Evolutionary conservation across 2,329 filamentous ascomycete species (phyloP).

Genomic region (Dactylellina drechsleri): DNA sequence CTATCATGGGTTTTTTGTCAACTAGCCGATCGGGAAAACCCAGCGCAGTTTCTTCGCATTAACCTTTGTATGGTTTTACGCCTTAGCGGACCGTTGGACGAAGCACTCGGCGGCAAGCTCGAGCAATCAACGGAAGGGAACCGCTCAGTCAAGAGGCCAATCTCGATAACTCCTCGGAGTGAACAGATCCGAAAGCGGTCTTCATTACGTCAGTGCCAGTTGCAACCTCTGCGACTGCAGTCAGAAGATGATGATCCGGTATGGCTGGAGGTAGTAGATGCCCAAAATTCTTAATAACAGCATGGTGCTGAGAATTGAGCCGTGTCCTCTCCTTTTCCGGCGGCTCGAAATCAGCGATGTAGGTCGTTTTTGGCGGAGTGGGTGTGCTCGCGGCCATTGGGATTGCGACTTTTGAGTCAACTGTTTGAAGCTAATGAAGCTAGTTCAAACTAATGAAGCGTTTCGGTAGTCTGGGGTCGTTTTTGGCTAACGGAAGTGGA

Average conservation of each 20-base stretch:
- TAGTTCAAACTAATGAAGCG: neutral
- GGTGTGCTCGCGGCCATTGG: constrained; percentile 3
- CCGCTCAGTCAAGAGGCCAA: neutral
- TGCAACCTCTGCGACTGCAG: constrained; percentile 28
- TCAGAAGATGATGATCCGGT: constrained; percentile 20
- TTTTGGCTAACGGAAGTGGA: no score
- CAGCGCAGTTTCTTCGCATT: no score
- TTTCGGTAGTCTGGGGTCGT: no score
- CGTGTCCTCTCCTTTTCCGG: constrained; percentile 33
- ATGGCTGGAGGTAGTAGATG: constrained; percentile 28
- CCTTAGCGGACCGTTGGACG: no score
- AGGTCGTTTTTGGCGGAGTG: constrained; percentile 32
- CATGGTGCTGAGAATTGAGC: constrained; percentile 24
- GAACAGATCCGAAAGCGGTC: no score
- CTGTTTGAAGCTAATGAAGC: neutral
- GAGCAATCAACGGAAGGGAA: no score
- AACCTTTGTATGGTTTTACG: no score
- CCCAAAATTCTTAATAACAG: constrained; percentile 25
- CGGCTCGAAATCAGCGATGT: constrained; percentile 43
- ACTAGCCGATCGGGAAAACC: no score
- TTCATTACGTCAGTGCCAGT: constrained; percentile 18
- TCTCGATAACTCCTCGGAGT: no score
- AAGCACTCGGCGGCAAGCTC: no score
- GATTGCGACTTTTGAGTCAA: neutral
- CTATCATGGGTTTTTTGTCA: no score